These are phyloP conservation scores for Gossypium arboreum DNA, from an alignment of 345 rosid genomes.

Conservation along the genomic window DNA sequence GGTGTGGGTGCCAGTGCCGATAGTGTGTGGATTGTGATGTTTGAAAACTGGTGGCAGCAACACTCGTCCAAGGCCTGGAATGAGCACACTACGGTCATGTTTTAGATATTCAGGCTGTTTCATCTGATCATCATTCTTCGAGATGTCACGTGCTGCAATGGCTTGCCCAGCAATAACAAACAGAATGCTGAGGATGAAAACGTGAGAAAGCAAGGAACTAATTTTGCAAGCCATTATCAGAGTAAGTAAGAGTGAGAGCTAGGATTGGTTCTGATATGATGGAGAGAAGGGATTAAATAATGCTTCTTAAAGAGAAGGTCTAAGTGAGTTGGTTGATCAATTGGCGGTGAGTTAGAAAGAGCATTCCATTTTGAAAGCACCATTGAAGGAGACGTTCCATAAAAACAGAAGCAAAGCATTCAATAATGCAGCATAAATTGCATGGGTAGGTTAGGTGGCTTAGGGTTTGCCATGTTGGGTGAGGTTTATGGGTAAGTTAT, in stretches of 20 bases:
- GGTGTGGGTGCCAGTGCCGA: conserved; percentile 4
- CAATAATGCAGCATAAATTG: not conserved
- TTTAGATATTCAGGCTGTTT: conserved; percentile 55
- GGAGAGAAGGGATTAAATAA: conserved; percentile 6
- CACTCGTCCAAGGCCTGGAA: conserved; percentile 65
- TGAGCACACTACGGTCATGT: conserved; percentile 37
- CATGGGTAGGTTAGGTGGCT: not conserved
- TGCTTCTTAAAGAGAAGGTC: conserved; percentile 21
- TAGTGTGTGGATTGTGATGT: conserved; percentile 28
- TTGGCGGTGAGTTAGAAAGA: conserved; percentile 32
- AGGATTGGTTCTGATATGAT: conserved; percentile 5
- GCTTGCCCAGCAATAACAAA: conserved; percentile 37
- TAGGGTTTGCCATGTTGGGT: not conserved
- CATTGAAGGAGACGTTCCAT: not conserved
- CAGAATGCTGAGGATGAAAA: conserved; percentile 26
- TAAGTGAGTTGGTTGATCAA: conserved; percentile 24
- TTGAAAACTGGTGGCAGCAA: conserved; percentile 44
- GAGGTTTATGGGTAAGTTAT: not conserved
- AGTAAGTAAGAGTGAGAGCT: not conserved
- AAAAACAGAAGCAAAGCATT: not conserved
- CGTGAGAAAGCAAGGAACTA: conserved; percentile 17
- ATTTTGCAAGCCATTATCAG: conserved; percentile 34
- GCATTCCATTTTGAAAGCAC: not conserved
- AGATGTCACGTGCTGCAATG: conserved; percentile 38
- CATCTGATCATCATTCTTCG: conserved; percentile 36